Conservation (phyloP, 2,329 filamentous ascomycete genomes). For the Canariomyces notabilis region DNA sequence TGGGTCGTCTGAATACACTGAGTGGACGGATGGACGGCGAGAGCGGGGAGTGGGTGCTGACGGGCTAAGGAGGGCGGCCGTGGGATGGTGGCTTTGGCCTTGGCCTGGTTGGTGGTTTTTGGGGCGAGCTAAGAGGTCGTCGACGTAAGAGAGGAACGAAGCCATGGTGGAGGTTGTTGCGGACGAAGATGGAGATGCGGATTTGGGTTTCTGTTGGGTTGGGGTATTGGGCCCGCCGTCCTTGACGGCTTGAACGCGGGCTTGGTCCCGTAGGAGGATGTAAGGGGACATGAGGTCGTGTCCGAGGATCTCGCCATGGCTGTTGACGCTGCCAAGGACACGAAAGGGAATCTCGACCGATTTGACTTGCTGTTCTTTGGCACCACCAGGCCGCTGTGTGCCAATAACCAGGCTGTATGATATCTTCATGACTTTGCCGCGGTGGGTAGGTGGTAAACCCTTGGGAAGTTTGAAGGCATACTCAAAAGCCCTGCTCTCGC, state of each 20-base stretch:
- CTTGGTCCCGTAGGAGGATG: slow-evolving; percentile 79
- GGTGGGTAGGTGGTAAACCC: slow-evolving; percentile 85
- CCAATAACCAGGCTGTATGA: slow-evolving; percentile 87
- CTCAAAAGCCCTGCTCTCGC: slow-evolving; percentile 81
- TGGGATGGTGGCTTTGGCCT: slow-evolving; percentile 30
- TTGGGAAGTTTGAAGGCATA: slow-evolving; percentile 83
- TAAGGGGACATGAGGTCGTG: slow-evolving; percentile 95
- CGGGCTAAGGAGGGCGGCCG: slow-evolving; percentile 65
- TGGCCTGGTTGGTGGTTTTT: slow-evolving; percentile 35
- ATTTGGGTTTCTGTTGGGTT: slow-evolving; percentile 25
- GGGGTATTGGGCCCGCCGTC: slow-evolving; percentile 26
- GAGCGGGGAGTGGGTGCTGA: slow-evolving; percentile 53
- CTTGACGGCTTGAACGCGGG: slow-evolving; percentile 55
- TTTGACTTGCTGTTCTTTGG: slow-evolving; percentile 75
- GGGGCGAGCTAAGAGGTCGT: slow-evolving; percentile 62
- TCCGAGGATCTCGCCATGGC: slow-evolving; percentile 78
- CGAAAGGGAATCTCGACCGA: slow-evolving; percentile 92
- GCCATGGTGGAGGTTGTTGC: slow-evolving; percentile 40
- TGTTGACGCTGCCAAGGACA: slow-evolving; percentile 87
- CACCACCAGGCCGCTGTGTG: slow-evolving; percentile 76
- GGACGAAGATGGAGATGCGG: slow-evolving; percentile 24
- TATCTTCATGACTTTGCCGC: slow-evolving; percentile 90
- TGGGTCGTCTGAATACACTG: slow-evolving; percentile 17
- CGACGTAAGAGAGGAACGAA: slow-evolving; percentile 72
- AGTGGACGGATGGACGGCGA: slow-evolving; percentile 46